Base-by-base conservation (phyloP, 768 basidiomycete species). In the Panus rudis region DNA sequence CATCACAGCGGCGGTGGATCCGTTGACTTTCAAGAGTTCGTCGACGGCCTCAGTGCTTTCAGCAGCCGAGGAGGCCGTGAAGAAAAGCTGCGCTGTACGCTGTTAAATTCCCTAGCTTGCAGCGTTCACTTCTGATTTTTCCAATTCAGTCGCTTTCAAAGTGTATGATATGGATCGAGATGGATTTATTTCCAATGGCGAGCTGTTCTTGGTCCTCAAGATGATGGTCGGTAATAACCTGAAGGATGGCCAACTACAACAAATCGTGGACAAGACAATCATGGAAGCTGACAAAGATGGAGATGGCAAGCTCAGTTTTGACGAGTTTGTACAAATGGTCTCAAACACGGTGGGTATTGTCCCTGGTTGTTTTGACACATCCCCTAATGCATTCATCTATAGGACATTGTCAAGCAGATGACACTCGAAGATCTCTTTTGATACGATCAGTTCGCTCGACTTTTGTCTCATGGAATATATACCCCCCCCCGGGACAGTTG, bases 171-270 rank as follows among this genome's bases (percentile, higher is more conserved):
- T 99, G 60, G 96, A 99, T 62, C 77, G 96, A 40, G 96, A 99
- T 58, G 92, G 92, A 6, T 99, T 66, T 66, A 99, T 99, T 62
- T 96, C 92, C 11, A 99, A 99, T 58, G 96, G 96, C 43, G 96
- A 99, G 65, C 78, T 99, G 23, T 99, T 97, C 70, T 70, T 99
- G 37, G 96, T 99, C 28, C 70, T 99, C 51, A 99, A 99, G 76
- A 98, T 98, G 91, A 99, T 99, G 96, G 96, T 98, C 39, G 96
- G 96, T 25, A 97, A 87, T 64, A 99, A 99, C 65, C 70, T 99
- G 56, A 99, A 99, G 91, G 96, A 99, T 61, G 89, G 94, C 60
- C 96, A 98, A 69, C 69, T 99, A 47, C 96, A 99, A 64, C 96
- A 98, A 63, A 99, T 99, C 47, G 96, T 99, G 14, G 96, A 99